phyloP scores from a whole-genome alignment of 1,139 yeast species.

The Debaryomyces sp. region DNA sequence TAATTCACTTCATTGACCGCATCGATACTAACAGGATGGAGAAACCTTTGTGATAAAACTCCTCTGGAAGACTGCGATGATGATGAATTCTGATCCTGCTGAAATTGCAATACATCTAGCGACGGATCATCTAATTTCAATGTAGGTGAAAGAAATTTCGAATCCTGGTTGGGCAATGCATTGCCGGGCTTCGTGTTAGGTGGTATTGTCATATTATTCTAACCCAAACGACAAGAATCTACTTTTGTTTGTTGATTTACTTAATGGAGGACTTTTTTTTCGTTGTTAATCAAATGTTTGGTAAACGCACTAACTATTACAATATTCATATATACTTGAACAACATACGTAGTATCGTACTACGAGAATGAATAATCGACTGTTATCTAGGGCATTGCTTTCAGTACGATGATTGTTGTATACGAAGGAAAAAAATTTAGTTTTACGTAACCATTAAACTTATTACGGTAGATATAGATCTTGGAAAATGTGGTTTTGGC shows the following conservation, averaged over 20 bases:
- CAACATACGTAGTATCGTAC: neutral
- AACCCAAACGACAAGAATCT: slow-evolving; percentile 2
- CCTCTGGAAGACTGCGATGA: slow-evolving; percentile 30
- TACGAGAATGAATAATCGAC: neutral
- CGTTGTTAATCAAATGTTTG: slow-evolving; percentile 9
- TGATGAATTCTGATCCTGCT: slow-evolving; percentile 30
- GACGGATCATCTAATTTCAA: slow-evolving; percentile 34
- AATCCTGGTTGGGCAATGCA: slow-evolving; percentile 10
- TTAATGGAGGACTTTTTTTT: slow-evolving; percentile 7
- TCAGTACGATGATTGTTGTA: too few species aligned
- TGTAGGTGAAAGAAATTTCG: slow-evolving; percentile 40
- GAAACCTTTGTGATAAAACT: slow-evolving; percentile 34
- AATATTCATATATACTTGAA: neutral
- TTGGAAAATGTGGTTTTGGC: neutral
- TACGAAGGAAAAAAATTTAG: neutral
- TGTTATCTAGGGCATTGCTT: too few species aligned
- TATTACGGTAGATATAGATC: neutral
- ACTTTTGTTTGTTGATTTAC: neutral
- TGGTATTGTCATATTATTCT: slow-evolving; percentile 10
- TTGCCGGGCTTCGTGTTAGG: slow-evolving; percentile 8
- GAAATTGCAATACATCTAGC: slow-evolving; percentile 40
- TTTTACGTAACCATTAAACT: neutral
- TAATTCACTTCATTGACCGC: slow-evolving; percentile 46
- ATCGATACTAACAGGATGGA: slow-evolving; percentile 41
- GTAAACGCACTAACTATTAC: slow-evolving; percentile 1